phyloP scores from a whole-genome alignment of 176 grass and related monocot species.

The Neostapfia colusana region DNA sequence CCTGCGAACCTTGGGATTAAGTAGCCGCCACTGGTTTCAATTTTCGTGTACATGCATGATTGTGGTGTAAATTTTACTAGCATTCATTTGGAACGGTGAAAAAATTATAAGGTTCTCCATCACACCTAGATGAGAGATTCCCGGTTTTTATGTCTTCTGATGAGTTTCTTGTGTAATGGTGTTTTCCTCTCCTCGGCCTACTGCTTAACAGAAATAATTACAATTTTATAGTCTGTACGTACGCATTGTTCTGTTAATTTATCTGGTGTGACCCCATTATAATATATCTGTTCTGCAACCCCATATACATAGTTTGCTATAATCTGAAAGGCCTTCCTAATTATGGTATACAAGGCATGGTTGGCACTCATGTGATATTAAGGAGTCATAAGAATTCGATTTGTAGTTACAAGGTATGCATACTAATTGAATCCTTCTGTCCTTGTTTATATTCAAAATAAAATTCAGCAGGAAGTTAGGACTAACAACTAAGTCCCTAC shows the following conservation, averaged over 20 bases:
- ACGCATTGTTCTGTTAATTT: slow-evolving; percentile 14
- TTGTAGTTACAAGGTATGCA: background rate
- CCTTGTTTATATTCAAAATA: background rate
- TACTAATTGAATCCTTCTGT: background rate
- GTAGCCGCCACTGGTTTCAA: slow-evolving; percentile 33
- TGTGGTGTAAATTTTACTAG: slow-evolving; percentile 63
- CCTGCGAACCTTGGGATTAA: slow-evolving; percentile 56
- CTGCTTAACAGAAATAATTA: slow-evolving; percentile 34
- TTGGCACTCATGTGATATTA: slow-evolving; percentile 33
- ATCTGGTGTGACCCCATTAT: slow-evolving; percentile 11
- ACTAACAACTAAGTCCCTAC: background rate
- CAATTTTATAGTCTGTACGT: slow-evolving; percentile 26
- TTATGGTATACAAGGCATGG: slow-evolving; percentile 18
- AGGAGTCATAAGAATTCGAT: background rate
- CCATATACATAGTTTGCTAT: slow-evolving; percentile 4
- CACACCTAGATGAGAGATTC: slow-evolving; percentile 43
- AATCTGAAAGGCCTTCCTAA: slow-evolving; percentile 27
- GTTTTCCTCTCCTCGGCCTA: slow-evolving; percentile 29
- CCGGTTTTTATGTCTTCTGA: slow-evolving; percentile 40
- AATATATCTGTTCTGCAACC: background rate
- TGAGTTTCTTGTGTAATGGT: slow-evolving; percentile 33
- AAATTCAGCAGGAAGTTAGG: background rate
- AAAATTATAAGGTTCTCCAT: slow-evolving; percentile 23
- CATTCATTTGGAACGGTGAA: slow-evolving; percentile 54
- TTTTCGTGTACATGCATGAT: slow-evolving; percentile 63